Evolutionary conservation across 106 monocot species (phyloP).

Genomic region (Dioscorea zingiberensis): DNA sequence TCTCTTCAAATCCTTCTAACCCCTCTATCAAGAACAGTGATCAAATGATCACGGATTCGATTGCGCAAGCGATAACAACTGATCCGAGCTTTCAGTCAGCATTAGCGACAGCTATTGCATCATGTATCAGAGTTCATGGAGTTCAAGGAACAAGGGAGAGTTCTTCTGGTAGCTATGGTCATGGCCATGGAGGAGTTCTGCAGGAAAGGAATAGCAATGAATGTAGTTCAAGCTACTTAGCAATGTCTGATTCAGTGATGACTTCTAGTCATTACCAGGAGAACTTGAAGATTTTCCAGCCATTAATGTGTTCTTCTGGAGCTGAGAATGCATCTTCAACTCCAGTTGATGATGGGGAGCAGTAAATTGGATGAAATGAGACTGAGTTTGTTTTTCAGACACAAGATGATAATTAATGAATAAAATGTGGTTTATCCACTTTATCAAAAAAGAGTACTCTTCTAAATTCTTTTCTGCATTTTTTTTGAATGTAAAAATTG

Average conservation of each 20-base stretch:
- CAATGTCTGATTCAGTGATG: neutral
- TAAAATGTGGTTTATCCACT: too few relatives aligned
- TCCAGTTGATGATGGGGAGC: slow-evolving; percentile 30
- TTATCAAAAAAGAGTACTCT: too few relatives aligned
- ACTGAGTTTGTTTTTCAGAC: too few relatives aligned
- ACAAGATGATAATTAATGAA: too few relatives aligned
- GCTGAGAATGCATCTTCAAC: slow-evolving; percentile 30
- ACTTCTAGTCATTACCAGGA: slow-evolving; percentile 2
- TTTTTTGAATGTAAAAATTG: too few relatives aligned
- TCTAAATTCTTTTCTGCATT: too few relatives aligned
- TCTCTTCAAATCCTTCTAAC: too few relatives aligned
- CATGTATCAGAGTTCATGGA: slow-evolving; percentile 39
- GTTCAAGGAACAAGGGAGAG: slow-evolving; percentile 7
- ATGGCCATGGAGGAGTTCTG: neutral
- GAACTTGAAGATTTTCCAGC: slow-evolving; percentile 15
- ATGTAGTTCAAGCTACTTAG: slow-evolving; percentile 8
- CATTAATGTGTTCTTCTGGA: slow-evolving; percentile 18
- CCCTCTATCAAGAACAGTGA: neutral
- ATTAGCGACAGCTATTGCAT: slow-evolving; percentile 56
- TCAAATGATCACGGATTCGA: slow-evolving; percentile 31
- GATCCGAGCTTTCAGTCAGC: slow-evolving; percentile 85
- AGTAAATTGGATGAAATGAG: too few relatives aligned
- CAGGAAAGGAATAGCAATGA: neutral
- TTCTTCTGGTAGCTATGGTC: neutral
- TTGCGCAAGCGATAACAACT: slow-evolving; percentile 69